Conservation (phyloP, 2,329 filamentous ascomycete species). For the Verticillium albo-atrum region DNA sequence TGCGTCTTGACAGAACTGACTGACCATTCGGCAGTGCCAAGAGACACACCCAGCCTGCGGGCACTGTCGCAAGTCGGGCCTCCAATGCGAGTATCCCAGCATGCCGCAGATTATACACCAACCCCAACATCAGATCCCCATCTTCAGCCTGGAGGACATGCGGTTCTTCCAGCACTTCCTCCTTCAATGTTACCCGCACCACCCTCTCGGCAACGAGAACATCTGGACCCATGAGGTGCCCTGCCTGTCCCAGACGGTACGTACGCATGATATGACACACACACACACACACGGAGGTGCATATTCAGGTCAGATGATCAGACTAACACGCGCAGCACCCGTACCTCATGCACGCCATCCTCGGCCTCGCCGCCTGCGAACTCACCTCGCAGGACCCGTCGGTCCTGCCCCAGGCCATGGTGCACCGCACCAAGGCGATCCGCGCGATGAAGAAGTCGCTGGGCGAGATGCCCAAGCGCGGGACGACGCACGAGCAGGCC, state of each 20-base stretch:
- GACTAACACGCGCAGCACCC: conserved; percentile 43
- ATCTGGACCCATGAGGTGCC: conserved; percentile 66
- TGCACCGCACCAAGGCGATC: conserved; percentile 62
- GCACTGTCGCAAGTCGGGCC: conserved; percentile 58
- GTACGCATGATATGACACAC: conserved; percentile 13
- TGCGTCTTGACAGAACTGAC: background rate
- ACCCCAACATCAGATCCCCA: conserved; percentile 53
- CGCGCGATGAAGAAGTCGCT: conserved; percentile 55
- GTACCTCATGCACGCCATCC: conserved; percentile 67
- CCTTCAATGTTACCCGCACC: conserved; percentile 55
- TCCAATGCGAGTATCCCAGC: conserved; percentile 60
- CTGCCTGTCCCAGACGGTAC: conserved; percentile 60
- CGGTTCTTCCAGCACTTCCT: conserved; percentile 66
- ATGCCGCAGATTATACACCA: conserved; percentile 41
- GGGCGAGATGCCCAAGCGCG: conserved; percentile 31
- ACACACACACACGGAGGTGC: too few species aligned
- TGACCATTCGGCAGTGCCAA: conserved; percentile 52
- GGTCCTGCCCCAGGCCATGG: conserved; percentile 54
- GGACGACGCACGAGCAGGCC: conserved; percentile 44
- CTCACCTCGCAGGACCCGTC: conserved; percentile 45
- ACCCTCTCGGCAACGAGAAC: conserved; percentile 60
- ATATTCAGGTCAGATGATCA: too few species aligned
- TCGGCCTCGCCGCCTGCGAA: conserved; percentile 64
- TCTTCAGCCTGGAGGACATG: conserved; percentile 61
- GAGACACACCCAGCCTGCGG: conserved; percentile 60